Conservation (phyloP, 352 stramenopile species). For the Lagenidium giganteum region DNA sequence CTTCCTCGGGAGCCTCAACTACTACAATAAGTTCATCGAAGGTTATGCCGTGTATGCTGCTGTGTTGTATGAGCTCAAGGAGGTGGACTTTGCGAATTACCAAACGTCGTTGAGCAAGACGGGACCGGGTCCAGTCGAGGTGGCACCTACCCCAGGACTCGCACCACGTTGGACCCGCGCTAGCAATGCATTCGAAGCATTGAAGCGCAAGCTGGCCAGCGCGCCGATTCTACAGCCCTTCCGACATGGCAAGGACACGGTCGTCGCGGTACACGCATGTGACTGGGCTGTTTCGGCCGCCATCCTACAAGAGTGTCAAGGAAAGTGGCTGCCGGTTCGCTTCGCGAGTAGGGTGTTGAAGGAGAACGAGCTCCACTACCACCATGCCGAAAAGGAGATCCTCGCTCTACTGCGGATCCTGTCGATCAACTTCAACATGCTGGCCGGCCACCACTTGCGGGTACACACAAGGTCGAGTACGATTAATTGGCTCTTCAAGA, state of each 20-base stretch:
- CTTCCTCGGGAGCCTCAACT: conserved; percentile 15
- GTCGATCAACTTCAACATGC: neutral
- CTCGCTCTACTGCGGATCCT: conserved; percentile 7
- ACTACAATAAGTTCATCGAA: conserved; percentile 17
- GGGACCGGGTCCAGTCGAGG: neutral
- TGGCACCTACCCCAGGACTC: neutral
- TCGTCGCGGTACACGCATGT: conserved; percentile 9
- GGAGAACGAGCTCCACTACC: conserved; percentile 7
- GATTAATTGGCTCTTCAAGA: conserved; percentile 9
- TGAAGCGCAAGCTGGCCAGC: conserved; percentile 7
- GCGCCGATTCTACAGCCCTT: conserved; percentile 9
- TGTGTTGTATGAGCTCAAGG: conserved; percentile 8
- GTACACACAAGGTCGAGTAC: conserved; percentile 5
- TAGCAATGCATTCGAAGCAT: conserved; percentile 1
- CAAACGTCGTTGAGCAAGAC: too few relatives aligned
- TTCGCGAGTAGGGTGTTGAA: conserved; percentile 16
- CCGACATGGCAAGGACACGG: neutral
- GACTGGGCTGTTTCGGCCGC: conserved; percentile 3
- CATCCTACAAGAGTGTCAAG: conserved; percentile 9
- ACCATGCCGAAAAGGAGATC: conserved; percentile 8
- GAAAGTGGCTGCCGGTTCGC: conserved; percentile 1
- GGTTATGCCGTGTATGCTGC: conserved; percentile 11
- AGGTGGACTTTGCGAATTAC: neutral
- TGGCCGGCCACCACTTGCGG: neutral
- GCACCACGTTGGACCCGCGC: conserved; percentile 1